Base-by-base conservation (phyloP, 2,329 filamentous ascomycete species). In the Colletotrichum sp. region DNA sequence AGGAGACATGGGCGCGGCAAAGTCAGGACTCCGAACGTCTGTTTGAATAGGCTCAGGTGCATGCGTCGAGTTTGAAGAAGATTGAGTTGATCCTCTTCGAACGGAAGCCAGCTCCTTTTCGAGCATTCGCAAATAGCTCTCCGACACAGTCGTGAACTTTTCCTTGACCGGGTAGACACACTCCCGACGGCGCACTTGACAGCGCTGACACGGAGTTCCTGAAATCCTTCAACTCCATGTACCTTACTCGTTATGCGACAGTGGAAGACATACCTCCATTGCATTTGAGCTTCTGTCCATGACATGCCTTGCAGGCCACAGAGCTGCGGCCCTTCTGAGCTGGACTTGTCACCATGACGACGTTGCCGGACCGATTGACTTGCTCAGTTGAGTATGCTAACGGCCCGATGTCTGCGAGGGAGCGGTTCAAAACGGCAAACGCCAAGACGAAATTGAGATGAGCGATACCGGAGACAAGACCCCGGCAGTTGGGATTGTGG, bases 211-310 rank as follows among this genome's bases (percentile, higher is more conserved):
- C 8, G 71, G 71, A 18, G 71, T 67, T 15, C 64, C 71, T 73
- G 67, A 43, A 21, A 13, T 13, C 10, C 43, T 5, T 13, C n/a
- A 52, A 52, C n/a, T 3, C 9, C 43, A 13, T 13, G 43, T 52
- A 3, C 43, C 6, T 12, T 7, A 9, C 9, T 12, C 21, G 0
- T 24, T 15, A 2, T 0, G 26, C 15, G 16, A 0, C 15, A 6
- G 8, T 65, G 52, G 55, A n/a, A n/a, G 16, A 57, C 77, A 5
- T 63, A 78, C 77, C 72, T 21, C 78, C 74, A 43, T 72, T 77
- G 28, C 78, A 78, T 36, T 77, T 79, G 15, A 79, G 67, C 61
- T 79, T 79, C 43, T 77, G 76, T 1, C 60, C 57, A 63, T 79
- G 78, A 30, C 77, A 78, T 3, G 66, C 65, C 12, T 63, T 63